These are phyloP conservation scores for Mycena haematopus DNA, from an alignment of 768 basidiomycete species.

Conservation along the genomic window DNA sequence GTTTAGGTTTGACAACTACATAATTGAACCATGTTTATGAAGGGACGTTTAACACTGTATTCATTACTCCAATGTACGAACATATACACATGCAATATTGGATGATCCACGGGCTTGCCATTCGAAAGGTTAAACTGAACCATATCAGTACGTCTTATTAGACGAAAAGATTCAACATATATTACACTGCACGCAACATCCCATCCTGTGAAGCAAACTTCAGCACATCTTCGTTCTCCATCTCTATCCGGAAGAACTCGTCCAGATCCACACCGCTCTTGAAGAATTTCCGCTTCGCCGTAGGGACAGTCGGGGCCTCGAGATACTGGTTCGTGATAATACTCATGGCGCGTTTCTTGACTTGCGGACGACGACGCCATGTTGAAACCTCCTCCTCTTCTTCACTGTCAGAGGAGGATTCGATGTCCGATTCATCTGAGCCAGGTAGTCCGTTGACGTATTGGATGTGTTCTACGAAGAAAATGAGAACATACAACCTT, in stretches of 20 bases:
- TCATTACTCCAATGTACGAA: too few species aligned
- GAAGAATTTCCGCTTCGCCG: conserved; percentile 62
- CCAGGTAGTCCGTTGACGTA: conserved; percentile 68
- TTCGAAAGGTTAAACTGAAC: too few species aligned
- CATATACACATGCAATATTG: too few species aligned
- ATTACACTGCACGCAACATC: conserved; percentile 1
- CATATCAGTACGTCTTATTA: too few species aligned
- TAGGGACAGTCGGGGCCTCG: conserved; percentile 42
- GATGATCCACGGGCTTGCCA: too few species aligned
- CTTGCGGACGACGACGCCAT: conserved; percentile 28
- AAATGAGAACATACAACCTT: background rate
- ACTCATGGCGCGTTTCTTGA: conserved; percentile 66
- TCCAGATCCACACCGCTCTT: conserved; percentile 41
- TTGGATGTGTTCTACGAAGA: conserved; percentile 62
- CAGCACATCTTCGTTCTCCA: conserved; percentile 19
- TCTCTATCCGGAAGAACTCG: conserved; percentile 14
- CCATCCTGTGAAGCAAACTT: background rate
- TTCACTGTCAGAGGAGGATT: conserved; percentile 45
- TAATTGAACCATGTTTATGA: too few species aligned
- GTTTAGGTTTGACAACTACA: background rate
- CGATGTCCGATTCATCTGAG: conserved; percentile 57
- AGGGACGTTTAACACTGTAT: too few species aligned
- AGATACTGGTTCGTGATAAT: conserved; percentile 66
- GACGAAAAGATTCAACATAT: too few species aligned
- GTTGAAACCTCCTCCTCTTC: conserved; percentile 29